Evolutionary conservation across 1,284 basidiomycete species (phyloP).

Genomic region (Malassezia dermatis): DNA sequence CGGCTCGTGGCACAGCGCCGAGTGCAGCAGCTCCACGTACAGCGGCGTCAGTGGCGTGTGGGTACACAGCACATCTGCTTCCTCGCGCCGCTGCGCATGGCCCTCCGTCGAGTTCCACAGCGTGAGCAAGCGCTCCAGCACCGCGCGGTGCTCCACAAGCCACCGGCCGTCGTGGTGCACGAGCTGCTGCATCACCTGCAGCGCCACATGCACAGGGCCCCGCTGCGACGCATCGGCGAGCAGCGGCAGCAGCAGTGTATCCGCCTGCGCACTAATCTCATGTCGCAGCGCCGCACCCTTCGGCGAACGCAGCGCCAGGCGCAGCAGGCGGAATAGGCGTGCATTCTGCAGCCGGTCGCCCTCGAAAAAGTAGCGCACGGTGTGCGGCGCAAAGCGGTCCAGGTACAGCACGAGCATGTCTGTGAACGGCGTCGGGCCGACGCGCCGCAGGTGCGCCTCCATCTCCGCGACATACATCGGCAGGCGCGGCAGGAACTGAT

Average conservation of each 20-base stretch:
- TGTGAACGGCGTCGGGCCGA: constrained; percentile 81
- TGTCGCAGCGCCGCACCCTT: constrained; percentile 31
- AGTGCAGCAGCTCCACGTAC: constrained; percentile 57
- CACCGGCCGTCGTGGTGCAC: constrained; percentile 59
- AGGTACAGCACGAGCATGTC: constrained; percentile 83
- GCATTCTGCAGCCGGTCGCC: constrained; percentile 57
- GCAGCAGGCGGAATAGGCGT: constrained; percentile 34
- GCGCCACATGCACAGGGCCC: constrained; percentile 46
- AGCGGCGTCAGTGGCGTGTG: constrained; percentile 51
- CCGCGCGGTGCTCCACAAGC: constrained; percentile 52
- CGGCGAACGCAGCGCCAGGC: constrained; percentile 34
- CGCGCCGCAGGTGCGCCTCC: constrained; percentile 81
- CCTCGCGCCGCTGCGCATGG: constrained; percentile 26
- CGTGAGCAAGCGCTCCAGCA: constrained; percentile 44
- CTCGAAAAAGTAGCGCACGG: constrained; percentile 68
- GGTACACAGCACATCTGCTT: constrained; percentile 24
- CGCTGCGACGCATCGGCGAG: constrained; percentile 26
- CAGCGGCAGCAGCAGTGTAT: constrained; percentile 29
- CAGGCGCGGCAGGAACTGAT: constrained; percentile 79
- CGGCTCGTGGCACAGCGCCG: constrained; percentile 55
- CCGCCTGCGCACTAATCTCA: constrained; percentile 24
- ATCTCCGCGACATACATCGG: constrained; percentile 84
- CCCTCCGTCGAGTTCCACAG: constrained; percentile 45
- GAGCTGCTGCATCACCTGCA: constrained; percentile 69
- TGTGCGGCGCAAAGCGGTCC: constrained; percentile 76